Percentiles rank a stretch among this genome's conserved stretches.
Evolutionary conservation across 257 asterid genomes (phyloP).

Genomic region (Ajuga chamaepitys): DNA sequence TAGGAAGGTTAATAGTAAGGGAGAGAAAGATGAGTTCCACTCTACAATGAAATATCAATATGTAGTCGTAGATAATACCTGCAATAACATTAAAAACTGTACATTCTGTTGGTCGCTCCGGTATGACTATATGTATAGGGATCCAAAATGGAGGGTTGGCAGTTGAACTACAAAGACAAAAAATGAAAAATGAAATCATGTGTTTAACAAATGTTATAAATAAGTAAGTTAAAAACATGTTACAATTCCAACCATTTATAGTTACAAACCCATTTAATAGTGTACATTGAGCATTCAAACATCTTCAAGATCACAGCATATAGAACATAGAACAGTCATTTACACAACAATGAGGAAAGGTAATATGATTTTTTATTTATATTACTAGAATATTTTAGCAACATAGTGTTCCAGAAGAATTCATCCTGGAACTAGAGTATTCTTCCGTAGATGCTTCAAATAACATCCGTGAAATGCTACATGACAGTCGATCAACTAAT

Average conservation of each 20-base stretch:
- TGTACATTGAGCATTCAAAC: slow-evolving; percentile 3
- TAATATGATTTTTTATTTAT: neutral
- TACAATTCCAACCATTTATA: neutral
- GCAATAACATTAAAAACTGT: slow-evolving; percentile 92
- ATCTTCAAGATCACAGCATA: neutral
- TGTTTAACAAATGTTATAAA: neutral
- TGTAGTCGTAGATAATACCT: slow-evolving; percentile 46
- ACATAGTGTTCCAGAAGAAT: neutral
- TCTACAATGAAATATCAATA: slow-evolving; percentile 3
- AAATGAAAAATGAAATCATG: slow-evolving; percentile 9
- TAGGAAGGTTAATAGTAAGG: neutral
- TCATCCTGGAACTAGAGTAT: neutral
- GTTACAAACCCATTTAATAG: neutral
- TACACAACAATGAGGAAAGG: neutral
- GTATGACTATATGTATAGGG: slow-evolving; percentile 90
- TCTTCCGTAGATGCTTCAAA: neutral
- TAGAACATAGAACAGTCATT: neutral
- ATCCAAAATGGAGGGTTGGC: slow-evolving; percentile 97
- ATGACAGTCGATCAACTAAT: neutral
- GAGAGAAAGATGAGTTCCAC: neutral
- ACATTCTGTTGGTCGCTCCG: slow-evolving; percentile 97
- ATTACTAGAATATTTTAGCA: neutral
- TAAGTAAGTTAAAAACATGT: neutral
- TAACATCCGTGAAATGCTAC: neutral
- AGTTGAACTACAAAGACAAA: slow-evolving; percentile 54